Evolutionary conservation across 331 rosid genomes (phyloP).

Genomic region (Acacia pycnantha): DNA sequence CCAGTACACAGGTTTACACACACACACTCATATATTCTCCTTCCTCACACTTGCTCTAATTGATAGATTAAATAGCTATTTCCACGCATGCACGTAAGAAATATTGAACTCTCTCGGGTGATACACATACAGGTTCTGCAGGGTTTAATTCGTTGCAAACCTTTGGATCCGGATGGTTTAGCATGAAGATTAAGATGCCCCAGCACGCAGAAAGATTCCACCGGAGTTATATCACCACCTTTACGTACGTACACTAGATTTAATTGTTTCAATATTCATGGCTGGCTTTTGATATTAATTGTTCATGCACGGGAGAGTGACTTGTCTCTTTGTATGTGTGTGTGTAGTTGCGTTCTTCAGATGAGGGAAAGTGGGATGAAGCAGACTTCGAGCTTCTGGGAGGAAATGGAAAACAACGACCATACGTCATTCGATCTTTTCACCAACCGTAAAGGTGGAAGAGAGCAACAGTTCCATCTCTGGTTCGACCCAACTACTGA

Average conservation of each 20-base stretch:
- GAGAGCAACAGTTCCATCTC: slow-evolving; percentile 11
- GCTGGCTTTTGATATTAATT: not conserved
- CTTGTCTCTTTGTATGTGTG: not conserved
- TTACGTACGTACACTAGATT: slow-evolving; percentile 11
- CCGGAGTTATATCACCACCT: slow-evolving; percentile 6
- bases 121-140: not conserved
- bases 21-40: not conserved
- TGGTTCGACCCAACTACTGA: slow-evolving; percentile 31
- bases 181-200: slow-evolving; percentile 19
- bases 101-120: not conserved
- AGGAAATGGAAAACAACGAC: not conserved
- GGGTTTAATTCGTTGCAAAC: slow-evolving; percentile 11
- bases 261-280: not conserved
- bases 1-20: slow-evolving; percentile 2
- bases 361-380: slow-evolving; percentile 10
- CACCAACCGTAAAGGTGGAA: not conserved
- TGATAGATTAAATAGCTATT: not conserved
- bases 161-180: slow-evolving; percentile 30
- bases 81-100: not conserved
- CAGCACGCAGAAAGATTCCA: slow-evolving; percentile 19
- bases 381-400: slow-evolving; percentile 33
- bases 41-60: not conserved
- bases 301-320: not conserved
- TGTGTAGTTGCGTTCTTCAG: slow-evolving; percentile 1
- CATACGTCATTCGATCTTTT: not conserved